These are phyloP conservation scores for Kingdonia uniflora DNA, from an alignment of 164 flowering plant species.

Conservation along the genomic window DNA sequence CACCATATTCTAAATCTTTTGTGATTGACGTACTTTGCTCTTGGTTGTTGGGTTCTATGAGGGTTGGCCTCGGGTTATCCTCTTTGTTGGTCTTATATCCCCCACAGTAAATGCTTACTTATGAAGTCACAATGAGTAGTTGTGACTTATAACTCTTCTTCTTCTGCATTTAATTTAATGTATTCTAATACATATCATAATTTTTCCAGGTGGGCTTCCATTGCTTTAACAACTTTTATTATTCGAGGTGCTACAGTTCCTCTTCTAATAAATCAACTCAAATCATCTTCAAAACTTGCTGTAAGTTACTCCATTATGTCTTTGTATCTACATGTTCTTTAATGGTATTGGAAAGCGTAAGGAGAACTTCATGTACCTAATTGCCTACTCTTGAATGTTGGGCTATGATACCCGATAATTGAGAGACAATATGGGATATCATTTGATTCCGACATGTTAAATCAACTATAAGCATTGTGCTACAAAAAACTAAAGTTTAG, in stretches of 20 bases:
- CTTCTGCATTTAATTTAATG: neutral
- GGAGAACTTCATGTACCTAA: neutral
- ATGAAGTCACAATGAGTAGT: neutral
- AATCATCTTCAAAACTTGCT: slow-evolving; percentile 55
- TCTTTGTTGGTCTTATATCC: too few species aligned
- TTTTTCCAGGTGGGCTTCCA: slow-evolving; percentile 82
- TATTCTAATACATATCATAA: neutral
- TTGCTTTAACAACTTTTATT: slow-evolving; percentile 60
- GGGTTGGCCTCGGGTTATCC: too few species aligned
- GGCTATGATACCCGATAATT: too few species aligned
- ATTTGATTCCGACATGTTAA: too few species aligned
- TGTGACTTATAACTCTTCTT: neutral
- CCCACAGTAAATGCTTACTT: too few species aligned
- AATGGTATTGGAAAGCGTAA: neutral
- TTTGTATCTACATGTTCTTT: neutral
- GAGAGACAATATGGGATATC: too few species aligned
- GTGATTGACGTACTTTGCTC: too few species aligned
- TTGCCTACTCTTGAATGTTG: neutral
- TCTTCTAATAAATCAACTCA: slow-evolving; percentile 58
- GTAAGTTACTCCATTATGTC: slow-evolving; percentile 31
- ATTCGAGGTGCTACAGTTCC: slow-evolving; percentile 68
- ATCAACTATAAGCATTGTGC: too few species aligned
- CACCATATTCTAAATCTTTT: too few species aligned
- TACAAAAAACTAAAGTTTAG: too few species aligned
- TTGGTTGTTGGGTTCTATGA: too few species aligned